A percentile compares a stretch with the other conserved stretches of the same genome.
phyloP scores from a whole-genome alignment of 805 yeast species.

The Saccharomycopsis sp. region DNA sequence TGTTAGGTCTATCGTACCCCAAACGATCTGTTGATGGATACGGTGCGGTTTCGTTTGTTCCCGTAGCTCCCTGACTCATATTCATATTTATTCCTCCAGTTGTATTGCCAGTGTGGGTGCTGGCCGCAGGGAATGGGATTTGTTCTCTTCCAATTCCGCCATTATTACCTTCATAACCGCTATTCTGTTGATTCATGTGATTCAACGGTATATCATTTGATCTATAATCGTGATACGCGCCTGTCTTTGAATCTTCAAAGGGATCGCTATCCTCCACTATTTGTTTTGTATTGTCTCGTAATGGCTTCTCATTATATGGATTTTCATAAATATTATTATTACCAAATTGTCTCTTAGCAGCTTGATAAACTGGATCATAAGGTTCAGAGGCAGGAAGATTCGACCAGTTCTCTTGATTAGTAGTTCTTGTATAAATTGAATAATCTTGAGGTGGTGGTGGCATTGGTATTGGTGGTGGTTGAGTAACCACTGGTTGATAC shows the following conservation, averaged over 20 bases:
- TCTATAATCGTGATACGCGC: background rate
- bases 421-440: conserved; percentile 7
- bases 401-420: background rate
- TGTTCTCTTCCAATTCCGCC: background rate
- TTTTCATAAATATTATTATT: conserved; percentile 4
- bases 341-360: conserved; percentile 12
- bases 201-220: conserved; percentile 8
- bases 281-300: background rate
- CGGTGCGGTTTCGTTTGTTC: background rate
- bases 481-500: background rate
- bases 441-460: conserved; percentile 7
- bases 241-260: background rate
- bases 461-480: conserved; percentile 1
- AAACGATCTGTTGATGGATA: background rate
- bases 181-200: background rate
- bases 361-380: conserved; percentile 11
- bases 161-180: background rate
- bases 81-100: background rate
- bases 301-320: conserved; percentile 1
- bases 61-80: too few relatives aligned
- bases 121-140: conserved; percentile 1
- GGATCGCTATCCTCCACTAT: background rate
- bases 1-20: background rate
- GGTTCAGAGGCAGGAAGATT: background rate
- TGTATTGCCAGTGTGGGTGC: background rate